Conservation (phyloP, 106 monocot species). For the Vanilla planifolia region DNA sequence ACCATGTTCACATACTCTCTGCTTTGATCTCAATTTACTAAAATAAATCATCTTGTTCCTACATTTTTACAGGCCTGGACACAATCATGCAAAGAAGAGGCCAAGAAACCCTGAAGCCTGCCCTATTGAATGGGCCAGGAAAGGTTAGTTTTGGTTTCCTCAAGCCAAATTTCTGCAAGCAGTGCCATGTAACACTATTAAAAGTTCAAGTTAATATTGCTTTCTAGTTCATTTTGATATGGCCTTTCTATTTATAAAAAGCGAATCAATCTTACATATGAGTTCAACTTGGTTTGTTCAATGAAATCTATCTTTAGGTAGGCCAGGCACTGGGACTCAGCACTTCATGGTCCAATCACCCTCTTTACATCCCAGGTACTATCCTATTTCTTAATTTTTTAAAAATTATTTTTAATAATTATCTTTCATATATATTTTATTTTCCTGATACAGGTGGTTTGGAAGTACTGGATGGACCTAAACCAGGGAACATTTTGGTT, state of each 20-base stretch:
- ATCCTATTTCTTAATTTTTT: background rate
- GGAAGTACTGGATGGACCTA: constrained; percentile 67
- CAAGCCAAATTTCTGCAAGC: no score
- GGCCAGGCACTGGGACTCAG: constrained; percentile 85
- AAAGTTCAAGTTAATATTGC: no score
- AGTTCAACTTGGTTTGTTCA: no score
- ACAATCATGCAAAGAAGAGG: constrained; percentile 71
- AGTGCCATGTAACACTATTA: background rate
- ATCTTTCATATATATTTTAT: no score
- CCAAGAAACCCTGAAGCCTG: constrained; percentile 73
- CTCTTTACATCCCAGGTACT: constrained; percentile 65
- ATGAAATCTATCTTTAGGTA: constrained; percentile 32
- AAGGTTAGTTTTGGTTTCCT: constrained; percentile 40
- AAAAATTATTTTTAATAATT: no score
- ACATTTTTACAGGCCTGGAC: constrained; percentile 50
- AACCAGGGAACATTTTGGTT: constrained; percentile 50
- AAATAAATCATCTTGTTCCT: no score
- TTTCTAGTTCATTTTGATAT: no score
- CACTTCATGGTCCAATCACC: constrained; percentile 84
- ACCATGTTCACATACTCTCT: no score
- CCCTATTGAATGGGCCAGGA: constrained; percentile 82
- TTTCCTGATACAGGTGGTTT: constrained; percentile 49
- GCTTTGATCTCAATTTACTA: no score
- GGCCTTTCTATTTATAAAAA: no score
- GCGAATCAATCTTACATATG: no score